Percentiles rank a stretch among this genome's conserved stretches.
Conservation (phyloP, 768 basidiomycete genomes). For the Xerocomellus chrysenteron region DNA sequence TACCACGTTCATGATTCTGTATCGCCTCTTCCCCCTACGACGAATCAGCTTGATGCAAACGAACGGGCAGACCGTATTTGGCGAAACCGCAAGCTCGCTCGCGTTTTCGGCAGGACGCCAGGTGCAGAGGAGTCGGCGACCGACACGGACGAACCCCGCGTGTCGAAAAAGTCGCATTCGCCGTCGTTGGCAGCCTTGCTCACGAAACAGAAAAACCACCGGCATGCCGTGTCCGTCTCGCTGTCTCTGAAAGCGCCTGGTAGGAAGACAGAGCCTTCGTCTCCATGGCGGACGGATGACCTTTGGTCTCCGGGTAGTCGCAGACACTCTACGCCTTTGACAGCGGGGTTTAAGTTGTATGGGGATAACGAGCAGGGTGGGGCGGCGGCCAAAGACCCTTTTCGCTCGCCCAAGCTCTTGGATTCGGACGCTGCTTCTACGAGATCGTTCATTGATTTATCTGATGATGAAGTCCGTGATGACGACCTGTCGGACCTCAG, state of each 20-base stretch:
- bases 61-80: constrained; percentile 72
- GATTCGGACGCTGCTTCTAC: constrained; percentile 30
- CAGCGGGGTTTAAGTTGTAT: constrained; percentile 40
- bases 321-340: constrained; percentile 57
- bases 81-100: constrained; percentile 76
- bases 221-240: constrained; percentile 34
- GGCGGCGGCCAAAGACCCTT: not conserved
- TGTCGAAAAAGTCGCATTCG: constrained; percentile 22
- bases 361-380: constrained; percentile 9
- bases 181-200: constrained; percentile 29
- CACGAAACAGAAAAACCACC: constrained; percentile 30
- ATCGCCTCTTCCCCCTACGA: constrained; percentile 55
- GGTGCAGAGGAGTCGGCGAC: constrained; percentile 37
- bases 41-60: constrained; percentile 60
- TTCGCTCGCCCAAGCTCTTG: constrained; percentile 5
- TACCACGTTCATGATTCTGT: constrained; percentile 7
- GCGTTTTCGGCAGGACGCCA: constrained; percentile 73
- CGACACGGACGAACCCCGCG: constrained; percentile 26
- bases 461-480: constrained; percentile 52
- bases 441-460: constrained; percentile 61
- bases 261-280: constrained; percentile 23
- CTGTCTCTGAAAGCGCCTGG: constrained; percentile 20
- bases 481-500: constrained; percentile 35
- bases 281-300: constrained; percentile 38
- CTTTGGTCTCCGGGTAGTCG: constrained; percentile 35